phyloP scores from a whole-genome alignment of 805 yeast species.

The Wickerhamomyces subpelliculosus region DNA sequence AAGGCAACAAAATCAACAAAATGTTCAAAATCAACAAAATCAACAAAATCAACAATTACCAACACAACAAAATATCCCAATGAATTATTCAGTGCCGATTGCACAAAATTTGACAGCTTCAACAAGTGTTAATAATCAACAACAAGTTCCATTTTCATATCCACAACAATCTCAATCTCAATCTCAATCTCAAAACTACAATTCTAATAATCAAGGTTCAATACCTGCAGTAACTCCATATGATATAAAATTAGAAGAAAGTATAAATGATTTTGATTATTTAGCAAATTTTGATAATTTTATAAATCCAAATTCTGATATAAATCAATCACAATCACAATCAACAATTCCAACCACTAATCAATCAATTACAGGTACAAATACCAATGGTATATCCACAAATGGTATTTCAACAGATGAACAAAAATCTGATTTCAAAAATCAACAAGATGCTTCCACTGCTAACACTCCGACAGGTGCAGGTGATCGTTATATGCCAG shows the following conservation, averaged over 20 bases:
- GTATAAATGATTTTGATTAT: slow-evolving; percentile 20
- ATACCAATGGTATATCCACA: background rate
- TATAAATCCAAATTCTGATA: slow-evolving; percentile 14
- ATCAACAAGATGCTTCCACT: background rate
- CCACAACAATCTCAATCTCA: slow-evolving; percentile 4
- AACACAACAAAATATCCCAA: background rate
- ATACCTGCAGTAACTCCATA: slow-evolving; percentile 2
- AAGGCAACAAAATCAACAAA: slow-evolving; percentile 2
- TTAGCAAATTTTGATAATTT: slow-evolving; percentile 23
- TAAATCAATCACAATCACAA: slow-evolving; percentile 11
- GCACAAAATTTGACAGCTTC: slow-evolving; percentile 20
- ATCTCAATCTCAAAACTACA: slow-evolving; percentile 1
- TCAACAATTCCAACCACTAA: background rate
- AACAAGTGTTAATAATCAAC: background rate
- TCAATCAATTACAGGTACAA: background rate
- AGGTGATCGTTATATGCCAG: slow-evolving; percentile 50
- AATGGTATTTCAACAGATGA: background rate
- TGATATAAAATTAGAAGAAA: slow-evolving; percentile 16
- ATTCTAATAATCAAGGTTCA: no score
- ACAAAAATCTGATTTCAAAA: background rate
- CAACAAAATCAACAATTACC: slow-evolving; percentile 2
- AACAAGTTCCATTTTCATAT: slow-evolving; percentile 1
- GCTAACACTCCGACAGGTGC: background rate
- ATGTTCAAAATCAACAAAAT: slow-evolving; percentile 1
- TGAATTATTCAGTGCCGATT: slow-evolving; percentile 15